Evolutionary conservation across 345 rosid species (phyloP), one percentile per base, ranked within the genome.

Genomic region (Citropsis articulata): DNA sequence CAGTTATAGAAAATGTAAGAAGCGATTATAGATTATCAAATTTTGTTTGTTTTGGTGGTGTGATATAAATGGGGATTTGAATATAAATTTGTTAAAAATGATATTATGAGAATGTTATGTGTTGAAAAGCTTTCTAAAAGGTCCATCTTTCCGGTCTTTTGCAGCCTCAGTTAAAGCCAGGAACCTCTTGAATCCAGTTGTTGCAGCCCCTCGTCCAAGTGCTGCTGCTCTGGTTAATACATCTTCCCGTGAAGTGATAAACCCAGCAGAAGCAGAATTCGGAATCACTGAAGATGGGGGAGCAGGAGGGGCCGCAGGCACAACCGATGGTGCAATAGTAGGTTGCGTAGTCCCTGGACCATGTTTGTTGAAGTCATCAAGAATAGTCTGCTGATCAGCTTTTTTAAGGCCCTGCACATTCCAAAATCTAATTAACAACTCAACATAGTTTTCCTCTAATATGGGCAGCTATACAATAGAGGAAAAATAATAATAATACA

Each of bases 111-210:
- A 18, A 31, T 76, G 45, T 88, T 81, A 92, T 19, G 97, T 88
- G 81, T 91, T 92, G 80, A 96, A 96, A 77, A 96, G 98, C 88
- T 95, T 96, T 77, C 98, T 85, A 72, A 96, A 88, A 74, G 99
- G 98, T 6, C 99, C 99, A 74, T 94, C 99, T 81, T 94, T 96
- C 60, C 96, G 86, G 83, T 96, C 97, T 88, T 96, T 96, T 21
- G 98, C 99, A 36, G 98, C 99, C 90, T 96, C 99, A 0, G 98
- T 96, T 68, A 96, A 91, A 79, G 99, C 99, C 77, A 96, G 95
- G 88, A 96, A 96, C 89, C 98, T 89, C 88, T 94, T 96, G 87
- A 94, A 94, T 62, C 99, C 99, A 13, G 99, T 94, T 18, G 91
- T 94, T 57, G 99, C 99, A 12, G 99, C 99, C 45, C 99, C 99